Base-by-base conservation (phyloP, 2,329 filamentous ascomycete species). In the Pseudocercospora crystallina region DNA sequence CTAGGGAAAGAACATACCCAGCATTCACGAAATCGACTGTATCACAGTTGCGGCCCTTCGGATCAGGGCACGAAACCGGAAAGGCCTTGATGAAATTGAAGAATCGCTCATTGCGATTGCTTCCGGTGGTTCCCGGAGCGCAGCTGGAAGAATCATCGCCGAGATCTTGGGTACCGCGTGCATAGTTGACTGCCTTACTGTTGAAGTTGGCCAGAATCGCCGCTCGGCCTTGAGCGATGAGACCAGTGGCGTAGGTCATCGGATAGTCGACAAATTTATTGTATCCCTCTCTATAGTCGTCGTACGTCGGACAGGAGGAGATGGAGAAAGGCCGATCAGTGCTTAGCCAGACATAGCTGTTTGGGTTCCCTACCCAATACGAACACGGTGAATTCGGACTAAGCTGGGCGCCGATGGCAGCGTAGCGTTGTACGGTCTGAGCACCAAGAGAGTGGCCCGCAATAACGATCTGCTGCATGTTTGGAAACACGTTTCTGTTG, bases 11-110 rank as follows among this genome's bases (percentile, higher is more conserved):
- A 26, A 26, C 20, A 26, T 26, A 26, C 8, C 66, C 67, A 14
- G 59, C 53, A 32, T 61, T 53, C 17, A 70, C 59, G 38, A 68
- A 65, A 45, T 71, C 69, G 10, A 71, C 61, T 1, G 69, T 71
- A 42, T 67, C 61, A 43, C 66, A 69, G 36, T 65, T 61, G n/a
- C 53, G 53, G 9, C 51, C 54, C 0, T 43, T 30, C 8, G 66
- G 56, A 34, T 59, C 54, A 2, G 54, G n/a, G 47, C 68, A 69
- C n/a, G 56, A 57, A 2, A 61, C 47, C 12, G 66, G 65, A 49
- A 71, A 70, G 8, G 58, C 60, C 38, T 66, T 63, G 61, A 71
- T 68, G 55, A 69, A 70, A 58, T 71, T 66, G 63, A 70, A 70
- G 59, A 71, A 71, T 5, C 69, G 66, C 58, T 71, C 69, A 43